Evolutionary conservation across 2,329 filamentous ascomycete genomes (phyloP), one percentile per base, ranked within the genome.

Genomic region (Calonectria honghensis): DNA sequence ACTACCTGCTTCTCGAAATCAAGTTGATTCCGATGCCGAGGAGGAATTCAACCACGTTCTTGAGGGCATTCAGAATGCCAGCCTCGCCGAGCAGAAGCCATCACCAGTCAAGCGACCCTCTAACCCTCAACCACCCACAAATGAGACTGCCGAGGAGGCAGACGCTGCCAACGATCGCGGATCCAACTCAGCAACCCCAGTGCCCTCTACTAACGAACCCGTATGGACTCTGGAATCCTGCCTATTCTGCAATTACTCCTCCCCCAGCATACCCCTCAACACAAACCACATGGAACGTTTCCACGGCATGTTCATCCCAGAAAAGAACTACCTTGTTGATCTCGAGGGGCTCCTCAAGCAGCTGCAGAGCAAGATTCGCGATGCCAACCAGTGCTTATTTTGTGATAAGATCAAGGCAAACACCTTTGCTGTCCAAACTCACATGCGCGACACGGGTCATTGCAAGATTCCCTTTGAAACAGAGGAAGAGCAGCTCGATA

Each of bases 371-470:
- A 97, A 96, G 79, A 93, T 99, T 51, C 91, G 93, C 75, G 91
- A 95, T 73, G 91, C 93, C 75, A 92, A 95, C 82, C 93, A 98
- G 84, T 99, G 97, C 84, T 85, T 99, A 61, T 96, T 93, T 83
- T 99, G 97, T 83, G 93, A 94, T 83, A 97, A 97, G 85, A 85
- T 93, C 54, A 95, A 97, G 83, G 91, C 93, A 76, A 96, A 93
- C 16, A 89, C 94, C 0, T 92, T 93, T 72, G 96, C 95, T 24
- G 92, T 96, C 32, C 96, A 98, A 83, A 98, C 96, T 0, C 97
- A 99, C 84, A 99, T 99, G 97, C 93, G 95, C 57, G 97, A 99
- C 84, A 96, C 96, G 83, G 94, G 95, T 0, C 97, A 99, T 86
- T 98, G 96, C 90, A 98, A 96, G 91, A 97, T 99, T 79, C 96